Percentiles rank a stretch among this genome's conserved stretches.
Evolutionary conservation across 2,329 filamentous ascomycete species (phyloP).

Genomic region (Metarhizium anisopliae): DNA sequence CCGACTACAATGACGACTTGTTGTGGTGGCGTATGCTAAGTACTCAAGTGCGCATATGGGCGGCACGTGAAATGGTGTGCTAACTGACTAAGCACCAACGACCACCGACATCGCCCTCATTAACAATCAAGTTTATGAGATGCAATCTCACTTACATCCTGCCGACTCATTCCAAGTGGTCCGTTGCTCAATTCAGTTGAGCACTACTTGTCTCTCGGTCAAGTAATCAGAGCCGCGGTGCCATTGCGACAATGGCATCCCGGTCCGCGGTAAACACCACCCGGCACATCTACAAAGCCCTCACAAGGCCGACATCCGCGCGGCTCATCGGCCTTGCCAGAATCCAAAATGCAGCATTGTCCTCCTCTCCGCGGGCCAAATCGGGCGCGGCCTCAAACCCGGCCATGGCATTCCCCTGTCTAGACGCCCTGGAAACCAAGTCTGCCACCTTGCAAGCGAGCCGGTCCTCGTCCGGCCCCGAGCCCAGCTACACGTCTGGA

Average conservation of each 20-base stretch:
- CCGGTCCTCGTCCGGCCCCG: slow-evolving; percentile 66
- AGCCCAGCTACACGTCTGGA: slow-evolving; percentile 89
- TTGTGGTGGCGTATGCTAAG: too few relatives aligned
- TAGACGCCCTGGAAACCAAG: slow-evolving; percentile 73
- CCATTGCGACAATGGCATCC: slow-evolving; percentile 7
- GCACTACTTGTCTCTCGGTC: not conserved
- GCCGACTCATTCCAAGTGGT: not conserved
- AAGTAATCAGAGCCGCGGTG: not conserved
- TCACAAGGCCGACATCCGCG: slow-evolving; percentile 1
- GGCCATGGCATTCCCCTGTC: slow-evolving; percentile 80
- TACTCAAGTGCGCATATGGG: too few relatives aligned
- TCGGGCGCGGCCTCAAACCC: slow-evolving; percentile 58
- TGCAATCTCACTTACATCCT: not conserved
- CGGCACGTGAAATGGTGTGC: slow-evolving; percentile 18
- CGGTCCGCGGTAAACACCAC: slow-evolving; percentile 6
- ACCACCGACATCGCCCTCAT: slow-evolving; percentile 2
- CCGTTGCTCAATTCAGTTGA: not conserved
- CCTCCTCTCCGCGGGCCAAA: not conserved
- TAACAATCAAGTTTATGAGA: not conserved
- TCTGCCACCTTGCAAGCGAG: slow-evolving; percentile 54
- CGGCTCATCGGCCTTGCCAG: slow-evolving; percentile 1
- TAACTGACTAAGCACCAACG: slow-evolving; percentile 8
- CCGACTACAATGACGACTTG: too few relatives aligned
- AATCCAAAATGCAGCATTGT: not conserved
- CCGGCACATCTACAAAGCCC: slow-evolving; percentile 5